Evolutionary conservation across 2,329 filamentous ascomycete species (phyloP).

Genomic region (Waltergamsia citrina): DNA sequence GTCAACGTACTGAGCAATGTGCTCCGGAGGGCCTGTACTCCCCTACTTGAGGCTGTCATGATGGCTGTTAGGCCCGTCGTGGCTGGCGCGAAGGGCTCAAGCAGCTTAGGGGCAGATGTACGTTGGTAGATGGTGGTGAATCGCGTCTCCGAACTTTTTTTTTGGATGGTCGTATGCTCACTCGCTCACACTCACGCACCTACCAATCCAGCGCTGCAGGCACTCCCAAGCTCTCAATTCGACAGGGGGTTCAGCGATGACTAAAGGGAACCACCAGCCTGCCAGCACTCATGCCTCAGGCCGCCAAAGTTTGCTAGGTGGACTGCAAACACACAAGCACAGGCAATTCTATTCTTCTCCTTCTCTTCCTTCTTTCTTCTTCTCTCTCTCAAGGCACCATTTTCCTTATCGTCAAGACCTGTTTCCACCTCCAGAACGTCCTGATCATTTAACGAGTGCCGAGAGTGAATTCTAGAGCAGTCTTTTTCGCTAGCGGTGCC

Average conservation of each 20-base stretch:
- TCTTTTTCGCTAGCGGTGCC: constrained; percentile 97
- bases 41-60: constrained; percentile 49
- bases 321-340: not conserved
- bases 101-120: no score
- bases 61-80: constrained; percentile 7
- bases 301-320: constrained; percentile 4
- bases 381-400: constrained; percentile 54
- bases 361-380: constrained; percentile 22
- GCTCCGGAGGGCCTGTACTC: constrained; percentile 36
- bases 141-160: constrained; percentile 16
- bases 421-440: constrained; percentile 59
- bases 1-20: constrained; percentile 38
- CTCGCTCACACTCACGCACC: not conserved
- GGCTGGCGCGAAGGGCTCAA: constrained; percentile 1
- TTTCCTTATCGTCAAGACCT: constrained; percentile 93
- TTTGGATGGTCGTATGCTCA: not conserved
- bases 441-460: constrained; percentile 91
- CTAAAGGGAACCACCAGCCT: constrained; percentile 5
- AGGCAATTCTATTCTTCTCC: constrained; percentile 6
- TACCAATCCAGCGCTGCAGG: no score
- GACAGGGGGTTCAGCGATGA: not conserved
- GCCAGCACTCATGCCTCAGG: constrained; percentile 14
- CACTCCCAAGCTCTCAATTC: no score
- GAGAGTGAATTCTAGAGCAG: constrained; percentile 63
- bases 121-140: constrained; percentile 1